Percentiles rank a stretch among this genome's conserved stretches.
phyloP scores from a whole-genome alignment of 176 grass and related monocot species.

The Rhynchospora pubera region DNA sequence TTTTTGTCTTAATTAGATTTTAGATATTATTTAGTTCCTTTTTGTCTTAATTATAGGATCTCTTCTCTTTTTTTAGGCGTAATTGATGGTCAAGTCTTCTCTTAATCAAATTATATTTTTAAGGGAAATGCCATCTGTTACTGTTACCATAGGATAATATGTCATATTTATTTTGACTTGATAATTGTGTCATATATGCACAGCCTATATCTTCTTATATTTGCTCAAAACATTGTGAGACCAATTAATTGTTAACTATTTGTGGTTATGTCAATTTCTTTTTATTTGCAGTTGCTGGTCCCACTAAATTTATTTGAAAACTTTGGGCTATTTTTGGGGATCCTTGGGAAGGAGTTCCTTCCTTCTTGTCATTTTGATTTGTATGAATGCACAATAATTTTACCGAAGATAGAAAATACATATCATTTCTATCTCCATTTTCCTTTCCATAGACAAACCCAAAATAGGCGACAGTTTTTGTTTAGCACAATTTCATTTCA shows the following conservation, averaged over 20 bases:
- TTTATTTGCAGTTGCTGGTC: neutral
- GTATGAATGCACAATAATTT: neutral
- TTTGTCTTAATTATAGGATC: neutral
- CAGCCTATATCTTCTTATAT: neutral
- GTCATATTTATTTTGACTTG: constrained; percentile 1
- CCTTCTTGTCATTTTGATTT: neutral
- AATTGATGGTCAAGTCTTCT: neutral
- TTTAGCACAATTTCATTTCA: neutral
- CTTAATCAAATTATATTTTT: neutral
- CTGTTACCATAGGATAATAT: neutral
- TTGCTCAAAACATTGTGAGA: neutral
- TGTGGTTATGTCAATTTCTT: neutral
- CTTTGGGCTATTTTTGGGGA: neutral
- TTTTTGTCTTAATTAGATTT: neutral
- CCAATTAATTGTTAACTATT: neutral
- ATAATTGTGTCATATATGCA: neutral
- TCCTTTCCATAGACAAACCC: neutral
- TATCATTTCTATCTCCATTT: neutral
- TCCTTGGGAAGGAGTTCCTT: neutral
- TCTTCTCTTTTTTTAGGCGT: neutral
- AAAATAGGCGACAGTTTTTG: neutral
- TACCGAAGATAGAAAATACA: neutral
- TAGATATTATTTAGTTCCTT: neutral
- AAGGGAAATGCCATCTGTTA: neutral
- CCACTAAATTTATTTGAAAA: neutral